phyloP scores from a whole-genome alignment of 2,329 filamentous ascomycete species.

The Harringtonia lauricola region DNA sequence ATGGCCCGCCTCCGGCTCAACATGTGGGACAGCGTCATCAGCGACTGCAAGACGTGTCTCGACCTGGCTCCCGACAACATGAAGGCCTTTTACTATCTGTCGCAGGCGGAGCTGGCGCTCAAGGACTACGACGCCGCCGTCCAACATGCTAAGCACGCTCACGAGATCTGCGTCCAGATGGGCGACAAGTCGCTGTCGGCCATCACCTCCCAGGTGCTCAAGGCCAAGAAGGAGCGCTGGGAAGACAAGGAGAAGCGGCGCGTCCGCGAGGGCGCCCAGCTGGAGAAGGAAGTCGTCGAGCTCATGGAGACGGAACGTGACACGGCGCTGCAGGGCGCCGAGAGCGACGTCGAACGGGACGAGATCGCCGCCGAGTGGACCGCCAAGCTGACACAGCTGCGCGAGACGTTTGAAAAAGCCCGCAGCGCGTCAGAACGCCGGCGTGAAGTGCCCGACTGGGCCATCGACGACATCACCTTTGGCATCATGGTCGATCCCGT shows the following conservation, averaged over 20 bases:
- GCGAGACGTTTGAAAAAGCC: constrained; percentile 40
- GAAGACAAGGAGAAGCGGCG: constrained; percentile 58
- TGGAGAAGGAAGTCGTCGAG: constrained; percentile 49
- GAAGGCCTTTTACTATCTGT: constrained; percentile 77
- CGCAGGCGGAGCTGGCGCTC: constrained; percentile 71
- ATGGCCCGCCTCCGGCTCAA: constrained; percentile 68
- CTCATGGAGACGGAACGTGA: constrained; percentile 37
- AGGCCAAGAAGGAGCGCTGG: constrained; percentile 80
- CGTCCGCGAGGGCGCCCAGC: constrained; percentile 38
- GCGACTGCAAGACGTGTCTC: constrained; percentile 68
- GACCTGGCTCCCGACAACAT: constrained; percentile 54
- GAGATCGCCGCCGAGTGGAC: constrained; percentile 37
- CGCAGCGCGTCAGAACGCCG: constrained; percentile 30
- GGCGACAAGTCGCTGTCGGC: constrained; percentile 58
- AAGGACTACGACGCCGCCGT: constrained; percentile 64
- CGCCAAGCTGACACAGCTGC: constrained; percentile 32
- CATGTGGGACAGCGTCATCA: constrained; percentile 62
- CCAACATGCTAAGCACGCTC: constrained; percentile 57
- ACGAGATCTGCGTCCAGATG: constrained; percentile 50
- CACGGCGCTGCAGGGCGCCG: constrained; percentile 24
- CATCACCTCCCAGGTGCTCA: constrained; percentile 63
- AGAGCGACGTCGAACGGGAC: constrained; percentile 34
- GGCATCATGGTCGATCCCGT: constrained; percentile 63
- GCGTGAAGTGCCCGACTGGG: constrained; percentile 62
- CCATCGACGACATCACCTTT: constrained; percentile 67